These are phyloP conservation scores for Termitomyces bulborhizus DNA, from an alignment of 768 basidiomycete species.

Conservation along the genomic window DNA sequence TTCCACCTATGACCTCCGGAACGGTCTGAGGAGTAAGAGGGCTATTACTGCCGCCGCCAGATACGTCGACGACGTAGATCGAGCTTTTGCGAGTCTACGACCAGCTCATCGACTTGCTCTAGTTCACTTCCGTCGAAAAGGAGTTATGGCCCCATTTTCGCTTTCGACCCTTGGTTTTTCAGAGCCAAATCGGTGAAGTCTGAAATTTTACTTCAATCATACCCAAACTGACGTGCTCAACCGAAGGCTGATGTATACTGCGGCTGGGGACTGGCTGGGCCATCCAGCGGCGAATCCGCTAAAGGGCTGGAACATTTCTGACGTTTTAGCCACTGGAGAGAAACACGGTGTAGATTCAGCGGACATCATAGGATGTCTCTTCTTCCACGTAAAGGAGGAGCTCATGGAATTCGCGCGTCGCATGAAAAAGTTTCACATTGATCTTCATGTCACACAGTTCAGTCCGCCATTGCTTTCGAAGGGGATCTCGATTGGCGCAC, in stretches of 20 bases:
- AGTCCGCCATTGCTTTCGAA: conserved; percentile 37
- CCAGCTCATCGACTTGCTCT: conserved; percentile 35
- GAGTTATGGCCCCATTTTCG: conserved; percentile 32
- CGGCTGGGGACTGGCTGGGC: conserved; percentile 39
- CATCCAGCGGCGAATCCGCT: conserved; percentile 36
- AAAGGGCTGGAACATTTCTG: conserved; percentile 40
- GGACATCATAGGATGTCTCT: conserved; percentile 36
- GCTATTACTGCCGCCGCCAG: conserved; percentile 28
- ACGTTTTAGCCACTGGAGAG: conserved; percentile 31
- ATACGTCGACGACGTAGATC: conserved; percentile 35
- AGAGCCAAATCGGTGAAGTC: conserved; percentile 32
- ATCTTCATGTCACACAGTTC: conserved; percentile 32
- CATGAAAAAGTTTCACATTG: conserved; percentile 28
- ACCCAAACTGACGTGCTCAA: background rate
- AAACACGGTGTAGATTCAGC: conserved; percentile 25
- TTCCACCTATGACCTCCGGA: conserved; percentile 17
- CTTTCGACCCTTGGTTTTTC: conserved; percentile 25
- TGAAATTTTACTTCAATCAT: background rate
- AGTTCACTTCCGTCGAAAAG: conserved; percentile 30
- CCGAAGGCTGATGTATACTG: conserved; percentile 36
- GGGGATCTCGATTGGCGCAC: conserved; percentile 29
- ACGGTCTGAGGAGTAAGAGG: conserved; percentile 22
- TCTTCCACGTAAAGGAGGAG: conserved; percentile 37
- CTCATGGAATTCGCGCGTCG: conserved; percentile 31
- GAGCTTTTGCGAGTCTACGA: conserved; percentile 29